A percentile compares a stretch with the other conserved stretches of the same genome.
phyloP scores from a whole-genome alignment of 129 eudicot species.

The Kitagawia praeruptora region DNA sequence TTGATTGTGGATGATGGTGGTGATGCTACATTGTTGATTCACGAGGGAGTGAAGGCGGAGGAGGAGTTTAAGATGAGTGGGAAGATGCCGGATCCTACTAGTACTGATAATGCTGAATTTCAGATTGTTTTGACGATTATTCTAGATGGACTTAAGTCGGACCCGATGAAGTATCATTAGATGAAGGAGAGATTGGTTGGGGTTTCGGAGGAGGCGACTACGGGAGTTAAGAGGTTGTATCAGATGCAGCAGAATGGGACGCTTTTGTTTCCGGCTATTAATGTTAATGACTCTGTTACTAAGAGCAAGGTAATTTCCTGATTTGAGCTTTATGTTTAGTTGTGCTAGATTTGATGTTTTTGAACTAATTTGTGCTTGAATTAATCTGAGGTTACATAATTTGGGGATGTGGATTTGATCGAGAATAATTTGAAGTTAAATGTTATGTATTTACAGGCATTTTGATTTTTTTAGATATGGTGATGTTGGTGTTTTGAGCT shows the following conservation, averaged over 20 bases:
- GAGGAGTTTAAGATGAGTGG: not conserved
- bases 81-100: not conserved
- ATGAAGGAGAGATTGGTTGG: constrained; percentile 21
- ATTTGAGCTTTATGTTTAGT: not conserved
- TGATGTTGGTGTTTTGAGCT: no score
- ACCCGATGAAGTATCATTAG: constrained; percentile 38
- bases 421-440: no score
- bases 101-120: not conserved
- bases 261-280: constrained; percentile 39
- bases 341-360: not conserved
- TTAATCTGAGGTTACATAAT: not conserved
- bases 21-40: not conserved
- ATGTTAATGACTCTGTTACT: not conserved
- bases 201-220: constrained; percentile 48
- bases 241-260: constrained; percentile 59
- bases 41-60: not conserved
- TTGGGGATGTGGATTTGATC: not conserved
- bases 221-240: constrained; percentile 53
- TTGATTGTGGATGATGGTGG: constrained; percentile 2
- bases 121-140: not conserved
- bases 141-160: not conserved
- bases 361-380: no score
- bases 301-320: not conserved
- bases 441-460: no score
- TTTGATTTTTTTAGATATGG: no score